phyloP scores from a whole-genome alignment of 805 yeast species.

The Sugiyamaella lignohabitans region DNA sequence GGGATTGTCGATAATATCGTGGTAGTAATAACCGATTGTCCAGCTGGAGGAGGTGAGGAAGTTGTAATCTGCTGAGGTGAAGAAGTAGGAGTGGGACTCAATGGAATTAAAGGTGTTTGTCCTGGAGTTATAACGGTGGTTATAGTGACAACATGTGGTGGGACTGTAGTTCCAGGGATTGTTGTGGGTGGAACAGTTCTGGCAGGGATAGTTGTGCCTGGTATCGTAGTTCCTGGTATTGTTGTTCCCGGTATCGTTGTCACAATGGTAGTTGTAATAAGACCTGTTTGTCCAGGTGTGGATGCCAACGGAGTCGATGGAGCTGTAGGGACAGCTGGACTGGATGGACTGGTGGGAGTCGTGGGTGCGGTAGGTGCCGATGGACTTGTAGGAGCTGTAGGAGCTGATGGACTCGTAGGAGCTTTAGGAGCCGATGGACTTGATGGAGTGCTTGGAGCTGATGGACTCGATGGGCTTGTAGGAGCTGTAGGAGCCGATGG shows the following conservation, averaged over 20 bases:
- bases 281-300: too few relatives aligned
- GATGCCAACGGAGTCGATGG: constrained; percentile 1
- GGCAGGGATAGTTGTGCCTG: constrained; percentile 8
- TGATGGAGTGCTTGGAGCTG: too few relatives aligned
- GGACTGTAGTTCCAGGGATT: constrained; percentile 8
- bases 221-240: constrained; percentile 7
- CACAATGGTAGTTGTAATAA: neutral
- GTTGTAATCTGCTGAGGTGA: too few relatives aligned
- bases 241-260: constrained; percentile 11
- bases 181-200: constrained; percentile 2
- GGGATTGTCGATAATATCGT: constrained; percentile 18
- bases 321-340: neutral
- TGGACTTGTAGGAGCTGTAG: neutral
- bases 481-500: constrained; percentile 3
- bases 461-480: too few relatives aligned
- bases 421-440: too few relatives aligned
- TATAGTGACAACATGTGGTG: constrained; percentile 6
- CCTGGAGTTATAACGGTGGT: neutral
- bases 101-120: neutral
- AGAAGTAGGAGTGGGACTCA: too few relatives aligned
- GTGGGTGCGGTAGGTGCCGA: neutral
- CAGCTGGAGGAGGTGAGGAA: too few relatives aligned
- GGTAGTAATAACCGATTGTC: too few relatives aligned
- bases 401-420: constrained; percentile 11
- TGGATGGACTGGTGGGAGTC: neutral